Conservation (phyloP, 441 rosid species). For the Lepidium campestre region DNA sequence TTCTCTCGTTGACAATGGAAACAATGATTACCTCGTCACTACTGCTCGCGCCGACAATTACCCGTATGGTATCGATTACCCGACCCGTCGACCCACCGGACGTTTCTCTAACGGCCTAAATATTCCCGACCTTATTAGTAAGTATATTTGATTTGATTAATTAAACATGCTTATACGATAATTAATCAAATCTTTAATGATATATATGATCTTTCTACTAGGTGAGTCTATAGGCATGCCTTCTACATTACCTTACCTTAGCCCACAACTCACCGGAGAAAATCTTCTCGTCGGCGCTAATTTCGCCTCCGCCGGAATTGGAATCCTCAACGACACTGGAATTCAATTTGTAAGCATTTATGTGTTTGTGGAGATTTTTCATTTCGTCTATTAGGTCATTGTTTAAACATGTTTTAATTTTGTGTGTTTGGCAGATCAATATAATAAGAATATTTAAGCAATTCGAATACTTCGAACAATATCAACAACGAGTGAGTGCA, state of each 20-base stretch:
- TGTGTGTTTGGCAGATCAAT: constrained; percentile 46
- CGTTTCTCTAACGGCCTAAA: constrained; percentile 93
- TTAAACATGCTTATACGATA: neutral
- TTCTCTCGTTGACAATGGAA: constrained; percentile 89
- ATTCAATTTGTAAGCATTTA: constrained; percentile 81
- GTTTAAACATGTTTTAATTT: neutral
- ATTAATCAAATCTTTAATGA: neutral
- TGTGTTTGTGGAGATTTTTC: too few relatives aligned
- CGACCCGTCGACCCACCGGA: constrained; percentile 80
- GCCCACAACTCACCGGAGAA: constrained; percentile 63
- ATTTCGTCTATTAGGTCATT: neutral
- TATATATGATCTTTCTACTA: constrained; percentile 12
- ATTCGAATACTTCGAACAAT: constrained; percentile 62
- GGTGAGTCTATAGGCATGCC: constrained; percentile 77
- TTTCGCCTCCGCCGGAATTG: constrained; percentile 95
- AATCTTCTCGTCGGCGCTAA: constrained; percentile 82
- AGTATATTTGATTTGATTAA: neutral
- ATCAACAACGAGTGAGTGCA: constrained; percentile 56
- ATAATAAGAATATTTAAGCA: constrained; percentile 61
- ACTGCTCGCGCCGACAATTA: constrained; percentile 82
- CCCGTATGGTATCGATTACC: constrained; percentile 85
- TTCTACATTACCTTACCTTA: constrained; percentile 80
- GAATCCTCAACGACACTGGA: constrained; percentile 93
- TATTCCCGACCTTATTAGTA: constrained; percentile 89
- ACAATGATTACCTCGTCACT: constrained; percentile 79